Evolutionary conservation across 306 rosid genomes (phyloP).

Genomic region (Lotus japonicus): DNA sequence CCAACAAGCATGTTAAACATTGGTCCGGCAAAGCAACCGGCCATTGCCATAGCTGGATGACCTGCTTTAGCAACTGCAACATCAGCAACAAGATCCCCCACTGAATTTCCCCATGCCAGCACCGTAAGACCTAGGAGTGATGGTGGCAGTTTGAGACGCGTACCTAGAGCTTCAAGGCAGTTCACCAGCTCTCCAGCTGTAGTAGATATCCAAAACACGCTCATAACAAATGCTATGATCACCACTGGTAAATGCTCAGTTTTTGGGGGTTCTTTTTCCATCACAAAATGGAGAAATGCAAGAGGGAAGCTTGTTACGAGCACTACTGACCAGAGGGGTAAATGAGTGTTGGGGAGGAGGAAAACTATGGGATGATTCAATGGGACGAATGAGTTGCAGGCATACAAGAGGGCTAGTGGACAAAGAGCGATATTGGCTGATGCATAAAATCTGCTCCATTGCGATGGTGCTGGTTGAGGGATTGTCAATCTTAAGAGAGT

Average conservation of each 20-base stretch:
- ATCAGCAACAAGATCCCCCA: slow-evolving; percentile 95
- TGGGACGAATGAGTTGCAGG: slow-evolving; percentile 69
- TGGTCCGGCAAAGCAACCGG: slow-evolving; percentile 96
- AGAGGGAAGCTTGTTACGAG: slow-evolving; percentile 67
- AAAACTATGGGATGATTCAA: slow-evolving; percentile 65
- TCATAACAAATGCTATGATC: slow-evolving; percentile 80
- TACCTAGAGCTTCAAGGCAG: slow-evolving; percentile 75
- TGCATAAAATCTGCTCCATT: slow-evolving; percentile 76
- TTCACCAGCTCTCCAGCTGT: slow-evolving; percentile 83
- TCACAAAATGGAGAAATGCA: slow-evolving; percentile 59
- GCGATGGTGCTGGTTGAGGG: slow-evolving; percentile 67
- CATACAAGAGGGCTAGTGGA: slow-evolving; percentile 67
- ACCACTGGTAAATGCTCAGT: slow-evolving; percentile 68
- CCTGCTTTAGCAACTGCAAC: slow-evolving; percentile 95
- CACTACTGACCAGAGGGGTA: slow-evolving; percentile 83
- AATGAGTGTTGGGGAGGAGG: slow-evolving; percentile 69
- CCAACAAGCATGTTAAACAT: slow-evolving; percentile 99
- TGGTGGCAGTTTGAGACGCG: slow-evolving; percentile 62
- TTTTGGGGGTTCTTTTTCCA: slow-evolving; percentile 83
- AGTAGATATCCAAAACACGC: slow-evolving; percentile 92
- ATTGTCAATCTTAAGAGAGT: slow-evolving; percentile 72
- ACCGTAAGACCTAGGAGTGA: slow-evolving; percentile 87
- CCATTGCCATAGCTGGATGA: slow-evolving; percentile 97
- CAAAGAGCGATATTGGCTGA: slow-evolving; percentile 86
- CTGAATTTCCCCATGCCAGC: slow-evolving; percentile 98